These are phyloP conservation scores for Flammula alnicola DNA, from an alignment of 1,284 basidiomycete species.

Conservation along the genomic window DNA sequence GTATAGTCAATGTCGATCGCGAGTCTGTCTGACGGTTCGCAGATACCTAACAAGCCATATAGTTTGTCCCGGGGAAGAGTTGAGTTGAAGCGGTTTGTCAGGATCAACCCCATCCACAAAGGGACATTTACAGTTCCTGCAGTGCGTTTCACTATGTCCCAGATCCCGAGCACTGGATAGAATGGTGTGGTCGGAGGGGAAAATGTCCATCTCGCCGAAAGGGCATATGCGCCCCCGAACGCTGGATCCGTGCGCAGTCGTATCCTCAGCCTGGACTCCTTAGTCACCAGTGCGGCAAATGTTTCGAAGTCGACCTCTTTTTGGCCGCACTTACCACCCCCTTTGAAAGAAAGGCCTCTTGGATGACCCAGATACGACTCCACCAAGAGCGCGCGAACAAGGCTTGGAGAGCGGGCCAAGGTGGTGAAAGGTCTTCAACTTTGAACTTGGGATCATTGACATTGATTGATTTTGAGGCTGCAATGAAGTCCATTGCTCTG, in stretches of 20 bases:
- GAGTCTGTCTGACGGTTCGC: neutral
- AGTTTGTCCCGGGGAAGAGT: slow-evolving; percentile 12
- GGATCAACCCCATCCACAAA: neutral
- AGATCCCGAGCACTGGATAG: neutral
- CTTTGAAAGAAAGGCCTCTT: slow-evolving; percentile 9
- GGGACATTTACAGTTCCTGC: neutral
- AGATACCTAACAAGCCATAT: slow-evolving; percentile 9
- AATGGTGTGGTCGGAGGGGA: neutral
- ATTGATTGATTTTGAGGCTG: neutral
- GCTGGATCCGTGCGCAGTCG: neutral
- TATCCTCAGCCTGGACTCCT: neutral
- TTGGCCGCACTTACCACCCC: slow-evolving; percentile 2
- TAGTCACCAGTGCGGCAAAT: neutral
- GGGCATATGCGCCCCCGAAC: neutral
- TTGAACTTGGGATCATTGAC: neutral
- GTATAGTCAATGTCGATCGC: slow-evolving; percentile 6
- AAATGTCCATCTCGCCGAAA: slow-evolving; percentile 3
- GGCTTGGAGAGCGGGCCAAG: slow-evolving; percentile 1
- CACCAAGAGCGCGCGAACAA: slow-evolving; percentile 12
- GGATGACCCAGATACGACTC: slow-evolving; percentile 11
- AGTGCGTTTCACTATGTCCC: neutral
- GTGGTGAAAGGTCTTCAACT: neutral
- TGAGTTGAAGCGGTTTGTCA: neutral
- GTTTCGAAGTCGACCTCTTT: neutral
- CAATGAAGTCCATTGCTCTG: slow-evolving; percentile 9